phyloP scores from a whole-genome alignment of 2,329 filamentous ascomycete genomes.

The Paraphoma chrysanthemicola region DNA sequence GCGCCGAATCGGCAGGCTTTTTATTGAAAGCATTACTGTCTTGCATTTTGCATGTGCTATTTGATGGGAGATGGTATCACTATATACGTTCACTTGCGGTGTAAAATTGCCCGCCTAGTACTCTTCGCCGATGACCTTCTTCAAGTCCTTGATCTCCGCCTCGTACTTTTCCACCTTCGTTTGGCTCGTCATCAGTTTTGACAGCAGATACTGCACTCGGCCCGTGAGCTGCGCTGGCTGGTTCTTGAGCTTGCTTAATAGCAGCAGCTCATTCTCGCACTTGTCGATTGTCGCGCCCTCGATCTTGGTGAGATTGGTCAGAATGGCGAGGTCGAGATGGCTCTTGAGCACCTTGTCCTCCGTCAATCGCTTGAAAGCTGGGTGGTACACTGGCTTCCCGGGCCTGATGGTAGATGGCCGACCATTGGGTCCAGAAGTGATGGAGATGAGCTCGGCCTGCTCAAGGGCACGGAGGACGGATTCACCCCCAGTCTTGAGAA shows the following conservation, averaged over 20 bases:
- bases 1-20: background rate
- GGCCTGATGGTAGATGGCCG: constrained; percentile 79
- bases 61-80: constrained; percentile 10
- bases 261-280: constrained; percentile 76
- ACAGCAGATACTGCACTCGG: constrained; percentile 74
- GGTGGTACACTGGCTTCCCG: constrained; percentile 84
- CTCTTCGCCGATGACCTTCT: constrained; percentile 70
- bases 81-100: background rate
- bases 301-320: constrained; percentile 72
- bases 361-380: constrained; percentile 77
- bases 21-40: background rate
- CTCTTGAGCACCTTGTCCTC: constrained; percentile 76
- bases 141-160: constrained; percentile 71
- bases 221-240: constrained; percentile 72
- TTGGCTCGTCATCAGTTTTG: constrained; percentile 77
- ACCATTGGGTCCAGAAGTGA: constrained; percentile 73
- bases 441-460: constrained; percentile 83
- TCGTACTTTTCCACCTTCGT: constrained; percentile 77
- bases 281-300: constrained; percentile 79
- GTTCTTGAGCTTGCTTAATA: constrained; percentile 74
- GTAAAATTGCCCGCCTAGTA: constrained; percentile 27
- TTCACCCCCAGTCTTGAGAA: constrained; percentile 77
- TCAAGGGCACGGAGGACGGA: constrained; percentile 79
- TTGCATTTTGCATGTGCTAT: background rate
- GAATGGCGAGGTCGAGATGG: constrained; percentile 70